Evolutionary conservation across 2,329 filamentous ascomycete genomes (phyloP).

Genomic region (Colletotrichum theobromicola): DNA sequence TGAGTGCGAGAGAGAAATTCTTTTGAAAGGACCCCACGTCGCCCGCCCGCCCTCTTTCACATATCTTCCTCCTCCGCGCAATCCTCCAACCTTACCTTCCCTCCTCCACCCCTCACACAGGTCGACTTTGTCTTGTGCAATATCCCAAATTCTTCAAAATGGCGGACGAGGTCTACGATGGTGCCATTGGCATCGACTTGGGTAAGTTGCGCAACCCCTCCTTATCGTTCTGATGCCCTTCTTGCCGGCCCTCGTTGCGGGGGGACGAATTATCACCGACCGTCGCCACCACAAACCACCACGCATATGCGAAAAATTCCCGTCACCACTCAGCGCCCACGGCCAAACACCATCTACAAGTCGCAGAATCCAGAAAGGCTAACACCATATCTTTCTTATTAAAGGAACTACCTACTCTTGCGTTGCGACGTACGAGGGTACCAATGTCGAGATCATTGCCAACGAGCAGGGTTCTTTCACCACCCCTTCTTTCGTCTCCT

Average conservation of each 20-base stretch:
- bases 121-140: constrained; percentile 23
- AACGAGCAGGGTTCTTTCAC: constrained; percentile 99
- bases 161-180: constrained; percentile 98
- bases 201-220: constrained; percentile 62
- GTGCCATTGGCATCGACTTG: constrained; percentile 99
- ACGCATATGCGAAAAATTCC: not conserved
- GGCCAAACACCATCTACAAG: not conserved
- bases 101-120: constrained; percentile 24
- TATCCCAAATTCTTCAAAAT: constrained; percentile 60
- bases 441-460: constrained; percentile 99
- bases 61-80: constrained; percentile 22
- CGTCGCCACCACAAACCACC: constrained; percentile 12
- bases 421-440: constrained; percentile 98
- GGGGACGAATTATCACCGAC: not conserved
- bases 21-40: constrained; percentile 24
- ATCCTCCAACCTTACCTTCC: constrained; percentile 22
- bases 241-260: constrained; percentile 14
- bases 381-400: constrained; percentile 11
- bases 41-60: constrained; percentile 18
- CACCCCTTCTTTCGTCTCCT: constrained; percentile 98
- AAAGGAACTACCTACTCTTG: constrained; percentile 99
- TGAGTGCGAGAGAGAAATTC: constrained; percentile 20
- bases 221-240: constrained; percentile 4
- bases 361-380: constrained; percentile 13
- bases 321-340: not conserved